Conservation (phyloP, 1,284 basidiomycete species). For the Coniferiporia sulphurascens region DNA sequence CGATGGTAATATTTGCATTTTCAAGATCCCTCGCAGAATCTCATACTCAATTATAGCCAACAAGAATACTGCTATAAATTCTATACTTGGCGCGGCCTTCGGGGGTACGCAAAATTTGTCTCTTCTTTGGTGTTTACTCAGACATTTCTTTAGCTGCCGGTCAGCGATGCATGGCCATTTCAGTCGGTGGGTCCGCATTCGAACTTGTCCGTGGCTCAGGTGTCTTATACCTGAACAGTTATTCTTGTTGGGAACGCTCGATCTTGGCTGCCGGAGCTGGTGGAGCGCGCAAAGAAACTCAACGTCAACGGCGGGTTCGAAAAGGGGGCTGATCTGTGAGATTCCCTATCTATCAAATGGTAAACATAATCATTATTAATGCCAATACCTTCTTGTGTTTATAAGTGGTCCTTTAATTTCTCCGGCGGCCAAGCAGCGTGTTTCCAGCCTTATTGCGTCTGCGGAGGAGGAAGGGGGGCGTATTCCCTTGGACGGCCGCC, state of each 20-base stretch:
- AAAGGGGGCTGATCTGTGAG: conserved; percentile 79
- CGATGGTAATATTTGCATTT: conserved; percentile 61
- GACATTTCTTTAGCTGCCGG: conserved; percentile 75
- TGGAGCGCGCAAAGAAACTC: conserved; percentile 79
- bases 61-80: conserved; percentile 91
- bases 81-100: conserved; percentile 92
- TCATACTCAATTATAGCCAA: conserved; percentile 58
- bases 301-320: conserved; percentile 92
- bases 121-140: conserved; percentile 41
- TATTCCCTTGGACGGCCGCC: conserved; percentile 85
- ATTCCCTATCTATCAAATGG: conserved; percentile 16
- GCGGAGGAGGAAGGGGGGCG: conserved; percentile 84
- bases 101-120: conserved; percentile 53
- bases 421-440: conserved; percentile 76
- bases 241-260: conserved; percentile 84
- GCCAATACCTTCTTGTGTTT: conserved; percentile 2
- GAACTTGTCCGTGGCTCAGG: background rate
- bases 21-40: background rate
- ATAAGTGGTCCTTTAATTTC: conserved; percentile 93
- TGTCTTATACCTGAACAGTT: conserved; percentile 33
- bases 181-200: conserved; percentile 57
- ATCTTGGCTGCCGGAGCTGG: conserved; percentile 82
- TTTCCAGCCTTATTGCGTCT: conserved; percentile 75
- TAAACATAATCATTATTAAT: conserved; percentile 11
- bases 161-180: conserved; percentile 94